Evolutionary conservation across 257 asterid species (phyloP).

Genomic region (Solanum pinnatisectum): DNA sequence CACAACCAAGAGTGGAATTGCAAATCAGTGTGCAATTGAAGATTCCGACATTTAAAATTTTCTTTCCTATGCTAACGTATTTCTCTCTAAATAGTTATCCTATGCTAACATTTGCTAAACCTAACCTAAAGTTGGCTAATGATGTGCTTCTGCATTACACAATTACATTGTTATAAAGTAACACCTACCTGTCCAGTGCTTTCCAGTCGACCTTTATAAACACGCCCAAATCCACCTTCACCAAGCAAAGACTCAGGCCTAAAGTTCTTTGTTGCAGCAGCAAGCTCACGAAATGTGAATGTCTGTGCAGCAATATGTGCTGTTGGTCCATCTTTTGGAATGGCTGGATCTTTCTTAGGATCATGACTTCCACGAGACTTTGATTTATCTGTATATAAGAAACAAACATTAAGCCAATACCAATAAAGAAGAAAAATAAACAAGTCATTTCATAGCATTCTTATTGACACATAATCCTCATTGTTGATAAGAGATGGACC

Average conservation of each 20-base stretch:
- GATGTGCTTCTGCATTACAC: neutral
- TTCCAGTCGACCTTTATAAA: conserved; percentile 73
- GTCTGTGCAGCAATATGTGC: conserved; percentile 82
- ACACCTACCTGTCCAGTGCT: conserved; percentile 72
- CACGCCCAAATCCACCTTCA: conserved; percentile 98
- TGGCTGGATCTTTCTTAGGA: conserved; percentile 52
- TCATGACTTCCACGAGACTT: conserved; percentile 53
- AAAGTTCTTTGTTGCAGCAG: conserved; percentile 76
- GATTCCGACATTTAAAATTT: neutral
- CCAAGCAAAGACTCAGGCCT: conserved; percentile 71
- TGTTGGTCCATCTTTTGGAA: conserved; percentile 60
- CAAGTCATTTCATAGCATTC: neutral
- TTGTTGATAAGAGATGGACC: neutral
- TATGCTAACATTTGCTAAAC: neutral
- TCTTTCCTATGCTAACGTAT: neutral
- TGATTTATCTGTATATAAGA: conserved; percentile 40
- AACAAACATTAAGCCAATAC: neutral
- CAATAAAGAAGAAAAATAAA: neutral
- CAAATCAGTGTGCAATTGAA: neutral
- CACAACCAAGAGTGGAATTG: neutral
- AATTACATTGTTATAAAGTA: neutral
- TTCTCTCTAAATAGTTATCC: neutral
- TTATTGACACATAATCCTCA: neutral
- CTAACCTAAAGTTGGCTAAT: neutral
- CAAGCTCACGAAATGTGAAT: conserved; percentile 87